These are phyloP conservation scores for Xerocomus brunneocitrinus DNA, from an alignment of 768 basidiomycete genomes.

Conservation along the genomic window DNA sequence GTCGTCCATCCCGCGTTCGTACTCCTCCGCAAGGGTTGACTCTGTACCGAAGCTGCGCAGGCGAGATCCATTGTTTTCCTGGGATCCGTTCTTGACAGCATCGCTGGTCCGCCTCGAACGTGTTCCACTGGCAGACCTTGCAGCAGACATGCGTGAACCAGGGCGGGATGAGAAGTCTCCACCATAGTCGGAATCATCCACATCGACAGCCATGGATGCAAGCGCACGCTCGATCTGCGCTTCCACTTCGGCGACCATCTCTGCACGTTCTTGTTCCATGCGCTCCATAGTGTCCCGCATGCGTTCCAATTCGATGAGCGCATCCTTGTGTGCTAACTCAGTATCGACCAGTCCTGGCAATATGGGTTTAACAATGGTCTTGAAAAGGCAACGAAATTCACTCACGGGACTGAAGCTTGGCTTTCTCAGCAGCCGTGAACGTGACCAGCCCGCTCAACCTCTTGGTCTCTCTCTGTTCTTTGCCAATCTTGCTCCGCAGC, in stretches of 20 bases:
- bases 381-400: slow-evolving; percentile 11
- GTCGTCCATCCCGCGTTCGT: slow-evolving; percentile 42
- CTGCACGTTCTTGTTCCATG: slow-evolving; percentile 83
- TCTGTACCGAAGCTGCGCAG: slow-evolving; percentile 75
- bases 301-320: slow-evolving; percentile 70
- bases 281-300: slow-evolving; percentile 84
- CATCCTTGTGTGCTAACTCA: slow-evolving; percentile 75
- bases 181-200: slow-evolving; percentile 68
- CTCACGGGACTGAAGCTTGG: slow-evolving; percentile 74
- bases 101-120: slow-evolving; percentile 62
- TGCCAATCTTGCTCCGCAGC: slow-evolving; percentile 81
- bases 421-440: slow-evolving; percentile 73
- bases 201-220: slow-evolving; percentile 77
- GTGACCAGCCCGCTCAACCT: slow-evolving; percentile 76
- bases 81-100: slow-evolving; percentile 39
- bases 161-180: slow-evolving; percentile 55
- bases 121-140: slow-evolving; percentile 39
- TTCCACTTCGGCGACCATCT: slow-evolving; percentile 91
- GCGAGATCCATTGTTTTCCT: slow-evolving; percentile 30
- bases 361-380: neutral
- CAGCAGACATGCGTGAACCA: slow-evolving; percentile 62
- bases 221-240: slow-evolving; percentile 86
- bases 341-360: slow-evolving; percentile 74
- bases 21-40: slow-evolving; percentile 72
- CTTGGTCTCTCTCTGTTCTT: slow-evolving; percentile 86